phyloP scores from a whole-genome alignment of 2,329 filamentous ascomycete species.

The Ophiocordyceps unilateralis region DNA sequence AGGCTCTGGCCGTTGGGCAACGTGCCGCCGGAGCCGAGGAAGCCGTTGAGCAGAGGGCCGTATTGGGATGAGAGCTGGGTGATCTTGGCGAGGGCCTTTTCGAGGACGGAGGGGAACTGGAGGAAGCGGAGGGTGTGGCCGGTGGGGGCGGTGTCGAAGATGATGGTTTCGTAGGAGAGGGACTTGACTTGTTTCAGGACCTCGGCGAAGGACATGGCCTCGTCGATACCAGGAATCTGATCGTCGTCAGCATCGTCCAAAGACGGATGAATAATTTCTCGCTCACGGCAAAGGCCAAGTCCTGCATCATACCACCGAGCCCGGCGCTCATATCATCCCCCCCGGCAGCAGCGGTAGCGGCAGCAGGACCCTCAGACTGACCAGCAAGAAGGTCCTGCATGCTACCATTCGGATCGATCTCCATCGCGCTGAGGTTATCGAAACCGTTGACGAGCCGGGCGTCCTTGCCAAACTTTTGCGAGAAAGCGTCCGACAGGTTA shows the following conservation, averaged over 20 bases:
- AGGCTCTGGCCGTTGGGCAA: constrained; percentile 88
- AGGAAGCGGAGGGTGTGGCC: constrained; percentile 97
- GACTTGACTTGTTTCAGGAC: constrained; percentile 99
- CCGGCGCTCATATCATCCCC: constrained; percentile 54
- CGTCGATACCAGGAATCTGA: constrained; percentile 96
- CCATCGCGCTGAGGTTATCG: constrained; percentile 90
- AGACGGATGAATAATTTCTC: too few species aligned
- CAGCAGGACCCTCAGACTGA: constrained; percentile 45
- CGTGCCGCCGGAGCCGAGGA: constrained; percentile 59
- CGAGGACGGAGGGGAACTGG: constrained; percentile 93
- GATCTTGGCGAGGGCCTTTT: constrained; percentile 95
- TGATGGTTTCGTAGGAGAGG: constrained; percentile 94
- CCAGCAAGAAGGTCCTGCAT: constrained; percentile 86
- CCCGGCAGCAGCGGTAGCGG: constrained; percentile 40
- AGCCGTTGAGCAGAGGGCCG: constrained; percentile 84
- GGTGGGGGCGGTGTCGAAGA: constrained; percentile 96
- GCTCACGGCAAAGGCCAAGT: constrained; percentile 81
- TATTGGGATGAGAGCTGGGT: constrained; percentile 89
- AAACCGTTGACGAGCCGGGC: constrained; percentile 84
- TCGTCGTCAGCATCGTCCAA: too few species aligned
- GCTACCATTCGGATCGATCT: constrained; percentile 95
- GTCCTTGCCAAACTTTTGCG: constrained; percentile 98
- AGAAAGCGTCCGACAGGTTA: constrained; percentile 94
- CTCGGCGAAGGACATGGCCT: constrained; percentile 99
- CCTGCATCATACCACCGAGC: constrained; percentile 95